Evolutionary conservation across 805 yeast species (phyloP), one percentile per base, ranked within the genome.

Genomic region (Hanseniaspora meyeri): DNA sequence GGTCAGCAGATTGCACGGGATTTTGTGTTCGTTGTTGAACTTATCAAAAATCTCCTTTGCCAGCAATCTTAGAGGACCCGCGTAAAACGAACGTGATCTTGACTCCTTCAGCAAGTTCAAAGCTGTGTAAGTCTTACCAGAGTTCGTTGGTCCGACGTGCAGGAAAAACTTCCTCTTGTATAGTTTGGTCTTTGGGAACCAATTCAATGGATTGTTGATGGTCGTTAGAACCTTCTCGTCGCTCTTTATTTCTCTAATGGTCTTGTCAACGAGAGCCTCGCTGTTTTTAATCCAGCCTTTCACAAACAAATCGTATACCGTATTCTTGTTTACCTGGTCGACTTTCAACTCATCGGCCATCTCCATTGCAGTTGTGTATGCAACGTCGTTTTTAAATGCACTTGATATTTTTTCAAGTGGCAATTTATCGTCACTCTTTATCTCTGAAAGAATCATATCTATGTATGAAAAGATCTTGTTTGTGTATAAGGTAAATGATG

Each of bases 81-180:
- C 97, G 69, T 83, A 93, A 61, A 85, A 86, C 0, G 98, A 98
- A 20, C 50, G 40, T 19, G 81, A 76, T 36, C 80, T 74, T 16
- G 88, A 81, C 20, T 68, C 63, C 62, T 81, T 81, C 50, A 93
- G 73, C 56, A 80, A 75, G 62, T 84, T 75, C 48, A 93, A 70
- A 0, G 97, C 95, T 49, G 79, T 77, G 65, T 87, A 86, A 0
- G 97, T 93, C 64, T 93, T 93, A 12, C 99, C 99, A 61, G 93
- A 83, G 67, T 93, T 93, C 0, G 99, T 93, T 1, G 99, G 98
- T 0, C 99, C 99, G 11, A 93, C 87, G 66, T 93, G 99, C 81
- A 93, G 78, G n/a, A 85, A 77, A 50, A 93, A 75, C 51, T 84
- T 82, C 42, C 99, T 74, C 60, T 80, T 82, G 72, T 88, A 73